A percentile compares a stretch with the other conserved stretches of the same genome.
Evolutionary conservation across 441 rosid species (phyloP).

Genomic region (Adansonia gregorii): DNA sequence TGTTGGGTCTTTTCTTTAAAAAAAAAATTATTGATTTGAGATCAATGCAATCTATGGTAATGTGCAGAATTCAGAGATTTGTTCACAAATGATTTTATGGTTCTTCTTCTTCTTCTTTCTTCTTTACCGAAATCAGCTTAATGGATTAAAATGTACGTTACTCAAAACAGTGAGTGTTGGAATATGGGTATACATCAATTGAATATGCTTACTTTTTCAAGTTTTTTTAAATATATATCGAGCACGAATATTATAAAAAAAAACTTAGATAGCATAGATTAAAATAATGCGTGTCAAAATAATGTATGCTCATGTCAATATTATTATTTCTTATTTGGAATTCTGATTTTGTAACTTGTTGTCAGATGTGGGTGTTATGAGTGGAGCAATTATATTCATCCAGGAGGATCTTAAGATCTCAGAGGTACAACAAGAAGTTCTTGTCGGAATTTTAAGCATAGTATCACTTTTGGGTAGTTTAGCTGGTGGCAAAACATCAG

Average conservation of each 20-base stretch:
- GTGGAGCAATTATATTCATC: conserved; percentile 41
- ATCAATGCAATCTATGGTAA: neutral
- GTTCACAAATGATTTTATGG: neutral
- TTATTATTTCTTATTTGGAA: neutral
- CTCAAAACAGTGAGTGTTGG: too few species aligned
- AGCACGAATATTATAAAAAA: too few species aligned
- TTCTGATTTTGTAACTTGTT: conserved; percentile 17
- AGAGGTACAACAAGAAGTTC: conserved; percentile 41
- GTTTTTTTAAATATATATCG: too few species aligned
- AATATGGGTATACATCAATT: too few species aligned
- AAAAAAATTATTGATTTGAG: neutral
- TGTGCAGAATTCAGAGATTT: neutral
- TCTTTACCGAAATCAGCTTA: neutral
- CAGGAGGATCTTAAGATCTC: conserved; percentile 38
- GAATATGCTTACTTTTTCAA: too few species aligned
- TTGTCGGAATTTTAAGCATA: conserved; percentile 43
- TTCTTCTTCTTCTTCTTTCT: neutral
- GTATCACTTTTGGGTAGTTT: conserved; percentile 43
- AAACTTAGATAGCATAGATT: too few species aligned
- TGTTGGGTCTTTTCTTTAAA: neutral
- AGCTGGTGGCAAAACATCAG: conserved; percentile 43
- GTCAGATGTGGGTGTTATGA: conserved; percentile 54
- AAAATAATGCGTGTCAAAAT: neutral
- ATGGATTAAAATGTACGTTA: neutral
- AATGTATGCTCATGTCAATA: neutral